Evolutionary conservation across 768 basidiomycete species (phyloP).

Genomic region (Serendipita vermifera): DNA sequence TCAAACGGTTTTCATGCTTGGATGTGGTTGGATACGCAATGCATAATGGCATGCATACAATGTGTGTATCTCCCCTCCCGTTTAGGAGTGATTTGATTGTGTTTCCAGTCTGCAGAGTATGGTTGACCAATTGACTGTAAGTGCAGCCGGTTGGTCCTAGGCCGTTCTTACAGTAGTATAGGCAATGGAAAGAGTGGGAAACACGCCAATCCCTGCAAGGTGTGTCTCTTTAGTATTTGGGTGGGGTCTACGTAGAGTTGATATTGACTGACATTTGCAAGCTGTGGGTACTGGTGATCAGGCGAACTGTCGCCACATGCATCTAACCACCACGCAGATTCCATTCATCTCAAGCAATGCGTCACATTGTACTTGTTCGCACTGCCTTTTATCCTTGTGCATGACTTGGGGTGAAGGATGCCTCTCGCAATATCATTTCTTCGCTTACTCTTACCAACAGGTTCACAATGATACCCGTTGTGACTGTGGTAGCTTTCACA

Average conservation of each 20-base stretch:
- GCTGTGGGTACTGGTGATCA: not conserved
- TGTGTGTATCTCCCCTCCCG: not conserved
- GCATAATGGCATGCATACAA: slow-evolving; percentile 31
- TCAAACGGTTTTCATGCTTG: slow-evolving; percentile 66
- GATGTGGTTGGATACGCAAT: slow-evolving; percentile 79
- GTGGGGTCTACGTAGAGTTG: slow-evolving; percentile 27
- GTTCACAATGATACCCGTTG: slow-evolving; percentile 74
- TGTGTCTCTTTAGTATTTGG: slow-evolving; percentile 35
- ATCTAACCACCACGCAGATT: slow-evolving; percentile 34
- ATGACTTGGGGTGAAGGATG: slow-evolving; percentile 39
- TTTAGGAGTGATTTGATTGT: slow-evolving; percentile 10
- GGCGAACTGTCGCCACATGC: slow-evolving; percentile 14
- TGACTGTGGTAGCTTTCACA: slow-evolving; percentile 78
- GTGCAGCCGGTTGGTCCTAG: slow-evolving; percentile 8
- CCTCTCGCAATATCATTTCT: not conserved
- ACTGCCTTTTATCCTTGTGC: slow-evolving; percentile 74
- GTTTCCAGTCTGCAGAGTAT: slow-evolving; percentile 52
- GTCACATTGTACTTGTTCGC: slow-evolving; percentile 88
- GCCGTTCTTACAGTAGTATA: slow-evolving; percentile 11
- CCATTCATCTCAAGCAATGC: slow-evolving; percentile 89
- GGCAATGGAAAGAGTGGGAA: slow-evolving; percentile 80
- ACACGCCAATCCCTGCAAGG: slow-evolving; percentile 54
- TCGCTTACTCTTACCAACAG: slow-evolving; percentile 17
- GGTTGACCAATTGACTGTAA: slow-evolving; percentile 63
- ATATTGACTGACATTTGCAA: slow-evolving; percentile 1